A percentile compares a stretch with the other conserved stretches of the same genome.
Evolutionary conservation across 2,329 filamentous ascomycete genomes (phyloP).

Genomic region (Eutypella sp.): DNA sequence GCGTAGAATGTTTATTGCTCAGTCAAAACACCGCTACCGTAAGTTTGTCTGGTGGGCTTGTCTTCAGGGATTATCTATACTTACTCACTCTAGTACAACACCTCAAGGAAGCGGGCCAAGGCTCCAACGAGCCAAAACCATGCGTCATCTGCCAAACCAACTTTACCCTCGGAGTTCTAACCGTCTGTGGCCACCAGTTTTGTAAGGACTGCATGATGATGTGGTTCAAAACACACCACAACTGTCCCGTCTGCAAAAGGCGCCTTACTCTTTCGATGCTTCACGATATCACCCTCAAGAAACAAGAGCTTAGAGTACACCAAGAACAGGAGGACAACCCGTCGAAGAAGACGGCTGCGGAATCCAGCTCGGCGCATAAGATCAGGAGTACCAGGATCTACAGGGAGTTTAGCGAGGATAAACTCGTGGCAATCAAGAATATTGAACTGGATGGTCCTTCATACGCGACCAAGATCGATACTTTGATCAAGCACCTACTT

Average conservation of each 20-base stretch:
- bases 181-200: slow-evolving; percentile 86
- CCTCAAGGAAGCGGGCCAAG: slow-evolving; percentile 53
- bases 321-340: slow-evolving; percentile 40
- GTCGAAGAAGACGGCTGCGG: neutral
- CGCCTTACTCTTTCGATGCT: slow-evolving; percentile 62
- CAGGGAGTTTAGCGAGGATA: slow-evolving; percentile 64
- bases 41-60: slow-evolving; percentile 24
- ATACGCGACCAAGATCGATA: slow-evolving; percentile 90
- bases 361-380: slow-evolving; percentile 3
- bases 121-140: slow-evolving; percentile 57
- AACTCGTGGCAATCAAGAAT: slow-evolving; percentile 74
- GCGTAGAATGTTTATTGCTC: slow-evolving; percentile 55
- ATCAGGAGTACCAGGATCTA: slow-evolving; percentile 58
- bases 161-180: slow-evolving; percentile 77
- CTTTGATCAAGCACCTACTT: slow-evolving; percentile 70
- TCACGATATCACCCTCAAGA: slow-evolving; percentile 80
- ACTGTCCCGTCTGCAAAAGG: slow-evolving; percentile 81
- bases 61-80: slow-evolving; percentile 9
- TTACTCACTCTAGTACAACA: slow-evolving; percentile 41
- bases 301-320: slow-evolving; percentile 65
- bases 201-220: slow-evolving; percentile 80
- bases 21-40: slow-evolving; percentile 73
- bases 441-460: slow-evolving; percentile 69
- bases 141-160: slow-evolving; percentile 81
- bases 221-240: slow-evolving; percentile 72